Evolutionary conservation across 768 basidiomycete genomes (phyloP).

Genomic region (Krasilnikovozyma curviuscula): DNA sequence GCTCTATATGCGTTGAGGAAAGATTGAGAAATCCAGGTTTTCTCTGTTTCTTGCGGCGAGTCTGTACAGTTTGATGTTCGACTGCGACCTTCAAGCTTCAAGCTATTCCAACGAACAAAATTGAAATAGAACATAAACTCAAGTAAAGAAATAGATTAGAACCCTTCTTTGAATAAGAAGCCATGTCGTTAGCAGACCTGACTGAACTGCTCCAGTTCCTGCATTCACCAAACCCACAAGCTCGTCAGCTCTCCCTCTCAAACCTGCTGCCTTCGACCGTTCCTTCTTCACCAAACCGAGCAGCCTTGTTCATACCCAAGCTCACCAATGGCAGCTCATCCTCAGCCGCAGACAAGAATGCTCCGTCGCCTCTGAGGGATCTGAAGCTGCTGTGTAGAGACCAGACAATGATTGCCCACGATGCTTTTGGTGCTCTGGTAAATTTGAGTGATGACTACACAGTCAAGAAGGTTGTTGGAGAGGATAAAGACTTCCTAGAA

Average conservation of each 20-base stretch:
- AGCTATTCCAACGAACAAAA: no score
- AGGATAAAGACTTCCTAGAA: slow-evolving; percentile 47
- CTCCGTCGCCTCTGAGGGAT: slow-evolving; percentile 35
- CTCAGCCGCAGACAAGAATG: background rate
- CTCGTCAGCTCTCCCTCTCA: slow-evolving; percentile 63
- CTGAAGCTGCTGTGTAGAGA: slow-evolving; percentile 74
- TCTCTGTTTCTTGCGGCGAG: no score
- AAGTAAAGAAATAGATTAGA: no score
- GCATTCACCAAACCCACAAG: slow-evolving; percentile 67
- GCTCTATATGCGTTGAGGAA: no score
- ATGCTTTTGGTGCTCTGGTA: slow-evolving; percentile 81
- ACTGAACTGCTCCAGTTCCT: slow-evolving; percentile 65
- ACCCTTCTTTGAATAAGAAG: no score
- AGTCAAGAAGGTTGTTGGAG: slow-evolving; percentile 46
- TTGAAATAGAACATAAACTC: no score
- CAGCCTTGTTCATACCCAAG: slow-evolving; percentile 50
- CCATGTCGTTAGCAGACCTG: no score
- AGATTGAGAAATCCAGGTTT: no score
- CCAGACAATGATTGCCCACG: slow-evolving; percentile 71
- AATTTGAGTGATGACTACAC: slow-evolving; percentile 74
- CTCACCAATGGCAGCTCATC: slow-evolving; percentile 29
- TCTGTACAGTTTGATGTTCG: no score
- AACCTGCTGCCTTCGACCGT: slow-evolving; percentile 66
- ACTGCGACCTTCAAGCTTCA: no score
- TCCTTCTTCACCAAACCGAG: slow-evolving; percentile 46